Base-by-base conservation (phyloP, 345 rosid species). In the Melastoma malabathricum region DNA sequence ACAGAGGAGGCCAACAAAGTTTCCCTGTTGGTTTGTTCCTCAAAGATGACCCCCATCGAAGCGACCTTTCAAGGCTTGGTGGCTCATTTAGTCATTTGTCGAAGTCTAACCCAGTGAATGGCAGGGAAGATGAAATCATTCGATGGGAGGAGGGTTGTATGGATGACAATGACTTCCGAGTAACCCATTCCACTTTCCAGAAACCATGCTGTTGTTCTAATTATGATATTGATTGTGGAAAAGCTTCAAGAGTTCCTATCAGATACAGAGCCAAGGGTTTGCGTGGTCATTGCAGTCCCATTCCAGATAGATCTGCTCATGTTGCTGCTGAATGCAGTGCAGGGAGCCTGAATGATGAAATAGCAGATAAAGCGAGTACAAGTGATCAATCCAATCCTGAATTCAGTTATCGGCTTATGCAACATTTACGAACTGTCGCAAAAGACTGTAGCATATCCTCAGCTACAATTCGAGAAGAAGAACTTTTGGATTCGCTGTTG, bases 201-300 rank as follows among this genome's bases (percentile, higher is more conserved):
- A 92, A 84, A 65, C 98, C 98, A 45, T 92, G 96, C 68, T 92
- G 98, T 68, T 92, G 98, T 71, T 77, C 85, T 55, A 71, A 73
- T 68, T 72, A 69, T 70, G 95, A 92, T 45, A 56, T 66, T 58
- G 95, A 92, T 50, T 73, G 72, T 43, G 70, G 73, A 17, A 92
- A 78, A 74, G 72, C 74, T 53, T 77, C 67, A 23, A 86, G 80
- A 59, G 68, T 70, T 73, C 82, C 82, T 18, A 72, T 72, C 34
- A 84, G 70, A 69, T 61, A 62, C 38, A 52, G 74, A 48, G 63
- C 75, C 6, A 80, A 73, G 76, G 72, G 79, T 67, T 79, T 86
- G 48, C 72, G 72, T 59, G 77, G 75, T 59, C 84, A 75, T 49
- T 72, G 82, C 57, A 67, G 75, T 53, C 62, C 93, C 45, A 72